These are phyloP conservation scores for Fraxinus quadrangulata DNA, from an alignment of 257 asterid species.

Conservation along the genomic window DNA sequence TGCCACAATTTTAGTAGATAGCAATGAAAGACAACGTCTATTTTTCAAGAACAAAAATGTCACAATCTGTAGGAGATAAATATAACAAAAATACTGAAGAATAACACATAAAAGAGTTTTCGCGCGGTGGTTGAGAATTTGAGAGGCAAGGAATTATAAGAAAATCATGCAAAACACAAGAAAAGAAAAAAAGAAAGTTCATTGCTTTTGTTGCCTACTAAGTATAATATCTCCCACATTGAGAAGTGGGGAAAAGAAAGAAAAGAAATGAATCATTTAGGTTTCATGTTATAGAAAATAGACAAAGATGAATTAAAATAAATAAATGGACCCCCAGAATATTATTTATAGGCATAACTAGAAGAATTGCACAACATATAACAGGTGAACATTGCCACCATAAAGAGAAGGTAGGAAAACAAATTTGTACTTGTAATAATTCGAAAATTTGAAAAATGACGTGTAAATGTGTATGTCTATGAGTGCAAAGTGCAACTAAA, in stretches of 20 bases:
- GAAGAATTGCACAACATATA: neutral
- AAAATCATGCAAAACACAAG: neutral
- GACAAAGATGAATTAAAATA: neutral
- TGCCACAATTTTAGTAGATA: neutral
- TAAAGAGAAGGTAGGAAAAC: neutral
- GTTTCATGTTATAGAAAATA: constrained; percentile 11
- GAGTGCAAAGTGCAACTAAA: neutral
- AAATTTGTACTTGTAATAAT: neutral
- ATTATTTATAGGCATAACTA: neutral
- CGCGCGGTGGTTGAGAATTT: neutral
- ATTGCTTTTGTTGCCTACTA: neutral
- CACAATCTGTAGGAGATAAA: neutral
- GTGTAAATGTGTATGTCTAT: neutral
- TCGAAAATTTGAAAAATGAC: neutral
- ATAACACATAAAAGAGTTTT: neutral
- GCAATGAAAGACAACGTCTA: neutral
- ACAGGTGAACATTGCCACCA: neutral
- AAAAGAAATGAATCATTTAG: no score
- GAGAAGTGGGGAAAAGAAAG: neutral
- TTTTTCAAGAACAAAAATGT: neutral
- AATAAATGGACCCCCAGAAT: neutral
- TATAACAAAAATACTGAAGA: neutral
- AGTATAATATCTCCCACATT: neutral
- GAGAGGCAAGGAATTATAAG: neutral
- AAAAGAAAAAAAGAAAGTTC: neutral